Conservation (phyloP, 2,329 filamentous ascomycete genomes). For the Zymoseptoria ardabiliae region DNA sequence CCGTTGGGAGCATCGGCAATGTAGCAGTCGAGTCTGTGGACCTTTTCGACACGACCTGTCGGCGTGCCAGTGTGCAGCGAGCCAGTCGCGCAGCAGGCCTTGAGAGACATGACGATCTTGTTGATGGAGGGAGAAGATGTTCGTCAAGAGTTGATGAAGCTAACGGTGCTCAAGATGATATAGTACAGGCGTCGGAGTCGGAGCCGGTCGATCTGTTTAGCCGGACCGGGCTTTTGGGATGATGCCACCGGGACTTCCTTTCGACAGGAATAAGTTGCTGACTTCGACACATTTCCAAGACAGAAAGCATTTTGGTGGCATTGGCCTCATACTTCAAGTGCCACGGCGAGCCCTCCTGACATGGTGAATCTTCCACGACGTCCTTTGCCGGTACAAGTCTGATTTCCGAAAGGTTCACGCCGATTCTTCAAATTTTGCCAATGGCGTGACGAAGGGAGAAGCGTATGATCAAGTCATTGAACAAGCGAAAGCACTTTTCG, state of each 20-base stretch:
- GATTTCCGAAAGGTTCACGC: conserved; percentile 56
- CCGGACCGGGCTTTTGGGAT: not conserved
- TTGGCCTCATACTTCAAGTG: not conserved
- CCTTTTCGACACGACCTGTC: conserved; percentile 26
- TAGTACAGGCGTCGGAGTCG: not conserved
- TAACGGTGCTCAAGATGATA: not conserved
- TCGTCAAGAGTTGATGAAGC: not conserved
- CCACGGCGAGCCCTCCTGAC: not conserved
- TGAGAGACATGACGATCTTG: conserved; percentile 17
- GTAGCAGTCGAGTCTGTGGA: conserved; percentile 33
- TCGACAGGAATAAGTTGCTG: not conserved
- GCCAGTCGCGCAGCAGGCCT: conserved; percentile 32
- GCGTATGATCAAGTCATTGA: conserved; percentile 68
- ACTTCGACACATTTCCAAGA: not conserved
- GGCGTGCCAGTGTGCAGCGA: conserved; percentile 32
- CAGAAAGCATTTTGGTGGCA: not conserved
- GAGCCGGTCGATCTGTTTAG: not conserved
- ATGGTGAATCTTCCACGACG: not conserved
- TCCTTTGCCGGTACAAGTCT: conserved; percentile 1
- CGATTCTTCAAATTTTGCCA: conserved; percentile 66
- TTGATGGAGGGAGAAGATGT: not conserved
- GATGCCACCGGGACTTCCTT: not conserved
- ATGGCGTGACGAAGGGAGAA: conserved; percentile 60
- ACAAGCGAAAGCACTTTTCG: conserved; percentile 61
- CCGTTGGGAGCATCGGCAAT: conserved; percentile 29